Evolutionary conservation across 768 basidiomycete genomes (phyloP).

Genomic region (Piloderma croceum): DNA sequence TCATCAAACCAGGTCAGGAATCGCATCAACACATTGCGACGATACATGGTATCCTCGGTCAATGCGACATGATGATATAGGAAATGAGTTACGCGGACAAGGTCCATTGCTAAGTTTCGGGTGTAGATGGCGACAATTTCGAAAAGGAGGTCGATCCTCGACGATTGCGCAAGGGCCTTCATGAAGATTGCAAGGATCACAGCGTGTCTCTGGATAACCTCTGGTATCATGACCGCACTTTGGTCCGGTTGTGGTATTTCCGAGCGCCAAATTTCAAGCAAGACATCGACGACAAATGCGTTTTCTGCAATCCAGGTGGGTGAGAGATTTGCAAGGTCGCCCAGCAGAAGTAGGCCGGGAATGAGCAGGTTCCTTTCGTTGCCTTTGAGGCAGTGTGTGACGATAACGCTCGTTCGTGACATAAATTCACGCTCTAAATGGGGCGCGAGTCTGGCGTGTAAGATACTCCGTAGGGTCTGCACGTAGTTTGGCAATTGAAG

Average conservation of each 20-base stretch:
- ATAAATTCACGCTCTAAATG: constrained; percentile 64
- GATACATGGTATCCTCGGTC: constrained; percentile 59
- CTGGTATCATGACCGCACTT: constrained; percentile 37
- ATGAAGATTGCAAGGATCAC: constrained; percentile 76
- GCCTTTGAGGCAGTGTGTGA: constrained; percentile 45
- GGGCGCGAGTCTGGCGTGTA: constrained; percentile 75
- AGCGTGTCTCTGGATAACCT: constrained; percentile 53
- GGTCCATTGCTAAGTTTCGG: constrained; percentile 75
- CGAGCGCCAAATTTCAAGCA: constrained; percentile 67
- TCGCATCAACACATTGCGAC: constrained; percentile 76
- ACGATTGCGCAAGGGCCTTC: constrained; percentile 58
- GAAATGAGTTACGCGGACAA: constrained; percentile 74
- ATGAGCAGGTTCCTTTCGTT: constrained; percentile 47
- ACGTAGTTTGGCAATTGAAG: constrained; percentile 76
- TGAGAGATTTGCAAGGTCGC: constrained; percentile 64
- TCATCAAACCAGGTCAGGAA: constrained; percentile 85
- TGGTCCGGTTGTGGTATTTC: constrained; percentile 43
- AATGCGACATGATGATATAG: constrained; percentile 82
- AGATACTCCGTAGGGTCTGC: constrained; percentile 77
- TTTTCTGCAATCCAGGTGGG: constrained; percentile 71
- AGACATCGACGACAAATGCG: constrained; percentile 58
- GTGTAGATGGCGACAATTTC: constrained; percentile 80
- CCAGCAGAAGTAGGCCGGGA: constrained; percentile 70
- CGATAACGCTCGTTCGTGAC: constrained; percentile 50
- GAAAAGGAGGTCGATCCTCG: constrained; percentile 84